These are phyloP conservation scores for Aspergillus fumigatiaffinis DNA, from an alignment of 2,329 filamentous ascomycete species.

Conservation along the genomic window DNA sequence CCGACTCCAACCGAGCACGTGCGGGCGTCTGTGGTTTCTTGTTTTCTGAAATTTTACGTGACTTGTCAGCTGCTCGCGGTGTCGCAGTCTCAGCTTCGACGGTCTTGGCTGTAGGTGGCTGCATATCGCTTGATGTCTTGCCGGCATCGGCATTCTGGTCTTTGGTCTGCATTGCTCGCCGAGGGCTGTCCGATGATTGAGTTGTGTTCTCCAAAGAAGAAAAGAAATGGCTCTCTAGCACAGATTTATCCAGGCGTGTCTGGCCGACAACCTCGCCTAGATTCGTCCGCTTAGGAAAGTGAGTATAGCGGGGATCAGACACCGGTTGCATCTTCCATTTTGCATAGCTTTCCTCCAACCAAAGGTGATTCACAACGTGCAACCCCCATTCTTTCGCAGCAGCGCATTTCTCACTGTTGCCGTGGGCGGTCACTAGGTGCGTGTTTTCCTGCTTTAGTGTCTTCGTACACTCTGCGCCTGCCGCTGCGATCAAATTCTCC, in stretches of 20 bases:
- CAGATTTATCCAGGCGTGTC: conserved; percentile 71
- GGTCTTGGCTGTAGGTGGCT: conserved; percentile 18
- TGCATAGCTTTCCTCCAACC: conserved; percentile 96
- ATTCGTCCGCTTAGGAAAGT: conserved; percentile 86
- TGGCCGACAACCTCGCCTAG: conserved; percentile 89
- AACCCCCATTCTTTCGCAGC: conserved; percentile 92
- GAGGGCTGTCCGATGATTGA: conserved; percentile 13
- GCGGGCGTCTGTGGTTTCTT: conserved; percentile 51
- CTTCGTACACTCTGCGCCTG: conserved; percentile 87
- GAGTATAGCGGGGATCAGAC: conserved; percentile 71
- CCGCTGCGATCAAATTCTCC: conserved; percentile 81
- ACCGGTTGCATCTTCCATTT: conserved; percentile 73
- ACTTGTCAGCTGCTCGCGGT: conserved; percentile 24
- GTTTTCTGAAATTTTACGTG: conserved; percentile 25
- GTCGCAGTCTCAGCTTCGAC: conserved; percentile 20
- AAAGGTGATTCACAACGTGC: conserved; percentile 86
- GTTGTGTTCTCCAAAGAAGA: conserved; percentile 26
- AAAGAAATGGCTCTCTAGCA: conserved; percentile 67
- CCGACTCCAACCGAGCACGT: conserved; percentile 47
- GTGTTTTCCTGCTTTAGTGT: conserved; percentile 95
- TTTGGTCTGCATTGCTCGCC: conserved; percentile 33
- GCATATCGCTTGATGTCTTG: conserved; percentile 16
- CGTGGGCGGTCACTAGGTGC: conserved; percentile 87
- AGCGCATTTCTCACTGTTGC: conserved; percentile 85
- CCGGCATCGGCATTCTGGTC: conserved; percentile 29